A percentile compares a stretch with the other conserved stretches of the same genome.
phyloP scores from a whole-genome alignment of 2,329 filamentous ascomycete species.

The Alternaria sp. region DNA sequence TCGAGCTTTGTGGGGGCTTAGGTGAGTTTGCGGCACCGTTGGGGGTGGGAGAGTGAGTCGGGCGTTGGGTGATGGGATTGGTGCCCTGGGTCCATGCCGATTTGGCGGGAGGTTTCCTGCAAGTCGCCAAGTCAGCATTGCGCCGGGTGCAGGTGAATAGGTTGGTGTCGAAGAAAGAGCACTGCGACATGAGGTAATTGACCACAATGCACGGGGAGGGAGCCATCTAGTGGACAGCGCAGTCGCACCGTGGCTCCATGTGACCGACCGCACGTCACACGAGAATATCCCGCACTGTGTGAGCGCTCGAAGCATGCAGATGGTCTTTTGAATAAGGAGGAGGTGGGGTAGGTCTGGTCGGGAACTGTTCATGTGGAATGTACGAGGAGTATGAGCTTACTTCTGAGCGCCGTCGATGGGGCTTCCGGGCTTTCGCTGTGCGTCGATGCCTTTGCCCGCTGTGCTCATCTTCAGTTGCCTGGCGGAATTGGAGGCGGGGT shows the following conservation, averaged over 20 bases:
- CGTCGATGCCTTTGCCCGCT: slow-evolving; percentile 61
- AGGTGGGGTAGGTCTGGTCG: background rate
- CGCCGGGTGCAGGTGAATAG: slow-evolving; percentile 17
- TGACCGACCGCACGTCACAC: slow-evolving; percentile 47
- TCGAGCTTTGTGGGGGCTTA: slow-evolving; percentile 54
- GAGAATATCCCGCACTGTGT: slow-evolving; percentile 29
- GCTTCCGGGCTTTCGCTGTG: slow-evolving; percentile 64
- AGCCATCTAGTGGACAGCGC: slow-evolving; percentile 23
- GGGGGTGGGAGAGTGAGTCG: slow-evolving; percentile 57
- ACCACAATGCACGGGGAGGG: slow-evolving; percentile 13
- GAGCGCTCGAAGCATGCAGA: slow-evolving; percentile 30
- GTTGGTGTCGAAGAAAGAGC: slow-evolving; percentile 12
- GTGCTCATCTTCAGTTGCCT: slow-evolving; percentile 60
- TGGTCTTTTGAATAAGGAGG: background rate
- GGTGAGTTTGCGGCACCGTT: slow-evolving; percentile 62
- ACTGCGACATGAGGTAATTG: slow-evolving; percentile 12
- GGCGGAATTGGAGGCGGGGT: slow-evolving; percentile 47
- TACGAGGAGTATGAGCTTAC: slow-evolving; percentile 52
- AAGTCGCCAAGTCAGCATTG: slow-evolving; percentile 39
- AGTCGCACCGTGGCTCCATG: slow-evolving; percentile 48
- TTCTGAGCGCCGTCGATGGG: slow-evolving; percentile 63
- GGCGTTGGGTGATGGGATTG: slow-evolving; percentile 68
- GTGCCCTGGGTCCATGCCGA: slow-evolving; percentile 69
- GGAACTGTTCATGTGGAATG: background rate
- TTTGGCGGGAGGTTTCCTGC: slow-evolving; percentile 61